These are phyloP conservation scores for Astrothelium subdiscretum DNA, from an alignment of 495 filamentous ascomycete species.

Conservation along the genomic window DNA sequence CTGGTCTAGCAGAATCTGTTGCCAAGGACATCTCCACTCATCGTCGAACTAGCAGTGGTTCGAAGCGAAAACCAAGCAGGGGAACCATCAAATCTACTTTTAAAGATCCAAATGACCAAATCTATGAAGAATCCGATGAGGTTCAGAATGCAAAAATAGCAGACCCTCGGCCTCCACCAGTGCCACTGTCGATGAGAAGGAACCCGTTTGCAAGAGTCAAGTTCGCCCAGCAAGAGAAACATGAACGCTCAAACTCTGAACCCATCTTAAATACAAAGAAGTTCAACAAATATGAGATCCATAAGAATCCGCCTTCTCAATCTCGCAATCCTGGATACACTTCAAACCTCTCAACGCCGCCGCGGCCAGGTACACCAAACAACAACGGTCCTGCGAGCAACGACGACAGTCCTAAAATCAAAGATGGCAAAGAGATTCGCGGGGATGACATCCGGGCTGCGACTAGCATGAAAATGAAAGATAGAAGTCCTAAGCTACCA, in stretches of 20 bases:
- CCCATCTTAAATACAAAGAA: constrained; percentile 36
- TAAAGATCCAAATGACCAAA: constrained; percentile 61
- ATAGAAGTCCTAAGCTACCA: constrained; percentile 74
- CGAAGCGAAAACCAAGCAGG: constrained; percentile 45
- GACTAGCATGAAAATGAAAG: constrained; percentile 79
- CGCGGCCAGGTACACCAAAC: constrained; percentile 16
- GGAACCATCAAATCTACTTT: constrained; percentile 30
- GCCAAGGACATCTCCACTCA: constrained; percentile 13
- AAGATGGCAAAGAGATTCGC: constrained; percentile 70
- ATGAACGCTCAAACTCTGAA: constrained; percentile 22
- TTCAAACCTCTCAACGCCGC: constrained; percentile 42
- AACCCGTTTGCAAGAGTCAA: constrained; percentile 32
- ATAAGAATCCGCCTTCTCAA: constrained; percentile 66
- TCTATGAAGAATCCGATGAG: constrained; percentile 72
- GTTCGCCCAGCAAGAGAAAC: constrained; percentile 19
- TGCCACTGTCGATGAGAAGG: constrained; percentile 16
- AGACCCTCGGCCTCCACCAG: constrained; percentile 6
- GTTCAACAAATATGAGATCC: constrained; percentile 57
- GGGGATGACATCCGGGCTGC: constrained; percentile 76
- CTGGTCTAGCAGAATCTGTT: constrained; percentile 18
- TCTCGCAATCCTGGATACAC: constrained; percentile 63
- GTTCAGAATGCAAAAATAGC: constrained; percentile 16
- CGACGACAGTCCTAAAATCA: constrained; percentile 26
- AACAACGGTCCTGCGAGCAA: constrained; percentile 10
- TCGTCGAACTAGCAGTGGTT: constrained; percentile 16